Conservation (phyloP, 2,329 filamentous ascomycete species). For the Elsinoe fawcettii region DNA sequence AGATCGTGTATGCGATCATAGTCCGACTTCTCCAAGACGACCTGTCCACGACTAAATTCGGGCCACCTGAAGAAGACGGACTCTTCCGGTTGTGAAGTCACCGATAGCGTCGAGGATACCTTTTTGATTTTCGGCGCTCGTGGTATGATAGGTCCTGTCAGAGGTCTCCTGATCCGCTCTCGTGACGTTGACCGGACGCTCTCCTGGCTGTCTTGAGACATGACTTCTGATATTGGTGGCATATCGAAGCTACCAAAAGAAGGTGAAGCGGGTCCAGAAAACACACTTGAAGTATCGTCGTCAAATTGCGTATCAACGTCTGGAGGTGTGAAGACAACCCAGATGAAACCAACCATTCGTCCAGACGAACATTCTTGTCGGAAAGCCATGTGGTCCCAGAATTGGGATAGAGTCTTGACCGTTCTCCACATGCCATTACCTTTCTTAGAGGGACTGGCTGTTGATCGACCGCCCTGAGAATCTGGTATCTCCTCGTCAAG, state of each 20-base stretch:
- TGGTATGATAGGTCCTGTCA: conserved; percentile 54
- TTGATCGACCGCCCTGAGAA: not conserved
- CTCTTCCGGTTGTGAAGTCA: conserved; percentile 42
- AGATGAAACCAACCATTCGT: conserved; percentile 85
- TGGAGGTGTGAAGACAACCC: conserved; percentile 69
- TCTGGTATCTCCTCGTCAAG: conserved; percentile 72
- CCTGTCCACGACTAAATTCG: conserved; percentile 51
- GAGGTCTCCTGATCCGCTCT: conserved; percentile 33
- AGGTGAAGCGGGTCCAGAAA: conserved; percentile 8
- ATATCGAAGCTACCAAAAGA: not conserved
- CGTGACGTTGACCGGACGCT: conserved; percentile 32
- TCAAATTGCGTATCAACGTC: conserved; percentile 6
- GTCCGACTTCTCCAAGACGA: conserved; percentile 54
- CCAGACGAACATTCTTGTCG: conserved; percentile 93
- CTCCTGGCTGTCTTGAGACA: conserved; percentile 14
- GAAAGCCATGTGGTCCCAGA: conserved; percentile 98
- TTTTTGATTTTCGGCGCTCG: conserved; percentile 58
- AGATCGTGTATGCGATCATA: conserved; percentile 64
- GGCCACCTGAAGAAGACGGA: conserved; percentile 63
- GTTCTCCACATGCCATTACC: conserved; percentile 71
- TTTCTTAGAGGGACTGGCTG: conserved; percentile 30
- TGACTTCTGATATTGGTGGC: not conserved
- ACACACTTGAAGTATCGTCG: conserved; percentile 5
- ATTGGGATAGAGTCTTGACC: conserved; percentile 75
- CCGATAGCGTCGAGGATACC: conserved; percentile 30